phyloP scores from a whole-genome alignment of 345 rosid species.

The Pseudoturritis turrita region DNA sequence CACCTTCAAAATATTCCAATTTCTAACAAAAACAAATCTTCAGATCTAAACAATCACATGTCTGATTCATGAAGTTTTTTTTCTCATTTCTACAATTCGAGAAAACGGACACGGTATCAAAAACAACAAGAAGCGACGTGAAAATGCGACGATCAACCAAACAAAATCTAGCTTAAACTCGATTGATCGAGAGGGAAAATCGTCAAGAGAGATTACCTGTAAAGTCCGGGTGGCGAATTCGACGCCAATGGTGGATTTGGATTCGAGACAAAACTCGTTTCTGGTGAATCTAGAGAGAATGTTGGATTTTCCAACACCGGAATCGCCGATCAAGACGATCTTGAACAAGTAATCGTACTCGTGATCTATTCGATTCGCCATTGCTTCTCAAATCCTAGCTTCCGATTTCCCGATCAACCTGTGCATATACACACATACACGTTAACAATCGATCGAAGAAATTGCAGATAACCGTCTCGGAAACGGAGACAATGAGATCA shows the following conservation, averaged over 20 bases:
- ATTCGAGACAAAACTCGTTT: slow-evolving; percentile 66
- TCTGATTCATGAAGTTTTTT: background rate
- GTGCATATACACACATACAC: background rate
- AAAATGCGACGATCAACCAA: background rate
- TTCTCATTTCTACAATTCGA: background rate
- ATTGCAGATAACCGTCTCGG: background rate
- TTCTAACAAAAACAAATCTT: background rate
- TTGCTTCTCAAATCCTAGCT: slow-evolving; percentile 26
- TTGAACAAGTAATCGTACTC: slow-evolving; percentile 70
- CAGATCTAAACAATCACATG: slow-evolving; percentile 4
- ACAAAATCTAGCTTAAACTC: background rate
- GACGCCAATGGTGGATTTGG: slow-evolving; percentile 72
- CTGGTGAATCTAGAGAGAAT: slow-evolving; percentile 69
- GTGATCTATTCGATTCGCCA: slow-evolving; percentile 55
- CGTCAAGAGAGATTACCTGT: slow-evolving; percentile 34
- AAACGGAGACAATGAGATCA: background rate
- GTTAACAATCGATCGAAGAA: background rate
- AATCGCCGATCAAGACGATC: slow-evolving; percentile 77
- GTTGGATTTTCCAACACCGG: slow-evolving; percentile 79
- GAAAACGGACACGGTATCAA: background rate
- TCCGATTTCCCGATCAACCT: slow-evolving; percentile 32
- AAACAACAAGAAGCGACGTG: background rate
- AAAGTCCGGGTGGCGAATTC: slow-evolving; percentile 68
- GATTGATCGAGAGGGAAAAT: background rate
- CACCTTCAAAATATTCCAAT: background rate